Conservation (phyloP, 116 monocot genomes). For the Thalassia testudinum region DNA sequence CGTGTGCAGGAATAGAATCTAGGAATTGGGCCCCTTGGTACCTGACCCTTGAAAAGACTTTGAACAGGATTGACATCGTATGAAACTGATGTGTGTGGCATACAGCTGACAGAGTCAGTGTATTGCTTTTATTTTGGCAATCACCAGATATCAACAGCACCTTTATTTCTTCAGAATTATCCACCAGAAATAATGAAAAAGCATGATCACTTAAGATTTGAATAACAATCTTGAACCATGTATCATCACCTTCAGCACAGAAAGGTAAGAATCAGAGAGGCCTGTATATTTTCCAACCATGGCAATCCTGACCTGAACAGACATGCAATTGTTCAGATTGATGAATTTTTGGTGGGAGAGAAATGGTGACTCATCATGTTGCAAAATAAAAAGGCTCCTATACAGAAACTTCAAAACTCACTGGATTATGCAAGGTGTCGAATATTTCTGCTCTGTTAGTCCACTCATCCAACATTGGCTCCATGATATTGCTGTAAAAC, state of each 20-base stretch:
- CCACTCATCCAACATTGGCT: conserved; percentile 63
- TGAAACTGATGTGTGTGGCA: too few relatives aligned
- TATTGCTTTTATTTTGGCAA: neutral
- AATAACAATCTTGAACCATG: too few relatives aligned
- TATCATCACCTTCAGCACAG: conserved; percentile 63
- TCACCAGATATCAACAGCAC: neutral
- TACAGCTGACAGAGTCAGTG: too few relatives aligned
- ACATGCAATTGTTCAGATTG: neutral
- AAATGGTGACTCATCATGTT: neutral
- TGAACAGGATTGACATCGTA: too few relatives aligned
- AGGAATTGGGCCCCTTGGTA: too few relatives aligned
- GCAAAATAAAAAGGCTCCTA: neutral
- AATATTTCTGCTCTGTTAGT: conserved; percentile 43
- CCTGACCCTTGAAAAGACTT: too few relatives aligned
- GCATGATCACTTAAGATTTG: too few relatives aligned
- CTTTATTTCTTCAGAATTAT: neutral
- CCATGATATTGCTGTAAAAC: conserved; percentile 17
- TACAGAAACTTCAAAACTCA: conserved; percentile 14
- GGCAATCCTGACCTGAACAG: conserved; percentile 71
- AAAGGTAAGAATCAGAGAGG: conserved; percentile 88
- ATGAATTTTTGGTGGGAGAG: neutral
- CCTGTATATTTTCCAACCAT: conserved; percentile 92
- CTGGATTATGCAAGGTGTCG: conserved; percentile 55
- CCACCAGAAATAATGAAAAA: neutral
- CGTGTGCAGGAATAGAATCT: too few relatives aligned